phyloP scores from a whole-genome alignment of 1,284 basidiomycete genomes.

The Apiotrichum sp. region DNA sequence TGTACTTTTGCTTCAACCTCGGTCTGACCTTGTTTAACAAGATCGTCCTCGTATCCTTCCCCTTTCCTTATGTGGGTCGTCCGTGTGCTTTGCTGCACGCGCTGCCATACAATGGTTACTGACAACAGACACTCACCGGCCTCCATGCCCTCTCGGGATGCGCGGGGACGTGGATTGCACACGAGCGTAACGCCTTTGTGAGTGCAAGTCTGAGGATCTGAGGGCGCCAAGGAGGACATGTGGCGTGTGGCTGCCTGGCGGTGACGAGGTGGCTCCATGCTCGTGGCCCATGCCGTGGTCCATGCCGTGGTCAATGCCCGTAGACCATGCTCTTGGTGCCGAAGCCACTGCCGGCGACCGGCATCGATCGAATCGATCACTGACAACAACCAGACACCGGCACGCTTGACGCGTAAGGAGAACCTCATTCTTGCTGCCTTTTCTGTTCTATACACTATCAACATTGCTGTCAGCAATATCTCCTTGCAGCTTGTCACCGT shows the following conservation, averaged over 20 bases:
- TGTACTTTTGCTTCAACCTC: constrained; percentile 86
- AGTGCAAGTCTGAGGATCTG: constrained; percentile 16
- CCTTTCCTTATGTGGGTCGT: constrained; percentile 67
- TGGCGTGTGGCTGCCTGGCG: no score
- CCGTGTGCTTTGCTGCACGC: background rate
- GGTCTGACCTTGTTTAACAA: constrained; percentile 89
- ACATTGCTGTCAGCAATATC: constrained; percentile 86
- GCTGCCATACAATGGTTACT: background rate
- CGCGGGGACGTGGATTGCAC: constrained; percentile 66
- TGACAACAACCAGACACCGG: constrained; percentile 47
- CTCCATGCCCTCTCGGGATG: constrained; percentile 76
- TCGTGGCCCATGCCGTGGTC: no score
- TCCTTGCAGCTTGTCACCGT: constrained; percentile 81
- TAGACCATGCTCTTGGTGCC: no score
- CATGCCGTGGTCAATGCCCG: no score
- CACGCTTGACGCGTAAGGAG: constrained; percentile 56
- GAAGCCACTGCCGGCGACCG: no score
- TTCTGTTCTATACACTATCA: constrained; percentile 80
- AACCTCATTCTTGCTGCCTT: constrained; percentile 65
- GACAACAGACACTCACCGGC: constrained; percentile 64
- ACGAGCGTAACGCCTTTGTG: constrained; percentile 57
- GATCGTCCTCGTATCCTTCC: constrained; percentile 75
- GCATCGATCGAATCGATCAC: no score
- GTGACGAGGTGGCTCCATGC: no score
- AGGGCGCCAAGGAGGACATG: no score